These are phyloP conservation scores for Spinacia oleracea DNA, from an alignment of 179 eudicot genomes.

Conservation along the genomic window DNA sequence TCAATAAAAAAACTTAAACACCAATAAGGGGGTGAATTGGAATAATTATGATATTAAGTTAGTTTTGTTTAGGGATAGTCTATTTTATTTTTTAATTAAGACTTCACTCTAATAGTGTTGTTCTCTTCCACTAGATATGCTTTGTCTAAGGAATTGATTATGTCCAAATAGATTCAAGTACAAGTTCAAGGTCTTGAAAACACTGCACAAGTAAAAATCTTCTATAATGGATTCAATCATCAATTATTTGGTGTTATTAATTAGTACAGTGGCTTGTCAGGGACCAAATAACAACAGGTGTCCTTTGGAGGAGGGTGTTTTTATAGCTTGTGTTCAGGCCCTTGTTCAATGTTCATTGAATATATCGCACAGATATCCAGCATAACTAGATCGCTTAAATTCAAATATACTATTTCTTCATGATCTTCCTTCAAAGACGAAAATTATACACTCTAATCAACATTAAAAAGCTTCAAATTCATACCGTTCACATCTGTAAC, in stretches of 20 bases:
- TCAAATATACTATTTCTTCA: background rate
- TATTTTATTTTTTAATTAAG: background rate
- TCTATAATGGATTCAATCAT: background rate
- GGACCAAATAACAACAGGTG: background rate
- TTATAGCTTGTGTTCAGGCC: background rate
- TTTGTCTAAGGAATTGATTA: background rate
- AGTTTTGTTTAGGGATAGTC: too few species aligned
- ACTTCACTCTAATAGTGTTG: too few species aligned
- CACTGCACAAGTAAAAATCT: background rate
- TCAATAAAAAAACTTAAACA: too few species aligned
- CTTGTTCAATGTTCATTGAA: background rate
- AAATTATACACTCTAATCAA: background rate
- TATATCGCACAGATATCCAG: background rate
- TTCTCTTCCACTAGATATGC: background rate
- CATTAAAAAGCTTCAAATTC: background rate
- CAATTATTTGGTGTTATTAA: too few species aligned
- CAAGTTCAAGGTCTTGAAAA: background rate
- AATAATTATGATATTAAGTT: too few species aligned
- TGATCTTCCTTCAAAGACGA: background rate
- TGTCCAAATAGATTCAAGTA: background rate
- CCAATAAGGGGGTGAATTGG: too few species aligned
- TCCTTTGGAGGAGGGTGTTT: background rate
- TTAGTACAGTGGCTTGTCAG: background rate
- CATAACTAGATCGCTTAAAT: background rate
- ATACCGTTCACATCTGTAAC: background rate